Evolutionary conservation across 2,329 filamentous ascomycete species (phyloP).

Genomic region (Pleurostoma richardsiae): DNA sequence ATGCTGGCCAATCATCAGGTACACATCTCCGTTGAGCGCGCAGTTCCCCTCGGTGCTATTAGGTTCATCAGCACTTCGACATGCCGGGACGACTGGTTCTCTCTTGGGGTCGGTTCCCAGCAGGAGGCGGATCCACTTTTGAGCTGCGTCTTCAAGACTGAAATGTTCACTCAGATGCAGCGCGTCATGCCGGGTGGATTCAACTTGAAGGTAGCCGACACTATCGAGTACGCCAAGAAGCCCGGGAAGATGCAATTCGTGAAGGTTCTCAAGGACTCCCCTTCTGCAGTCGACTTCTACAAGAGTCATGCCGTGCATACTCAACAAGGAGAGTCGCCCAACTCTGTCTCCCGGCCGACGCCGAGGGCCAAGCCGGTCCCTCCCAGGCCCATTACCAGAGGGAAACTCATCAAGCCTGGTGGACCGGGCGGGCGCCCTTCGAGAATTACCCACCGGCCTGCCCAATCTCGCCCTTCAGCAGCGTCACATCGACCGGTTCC

Average conservation of each 20-base stretch:
- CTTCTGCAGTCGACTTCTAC: slow-evolving; percentile 74
- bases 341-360: slow-evolving; percentile 76
- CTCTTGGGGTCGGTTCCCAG: slow-evolving; percentile 80
- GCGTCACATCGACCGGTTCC: slow-evolving; percentile 14
- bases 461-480: slow-evolving; percentile 31
- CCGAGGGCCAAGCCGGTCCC: slow-evolving; percentile 83
- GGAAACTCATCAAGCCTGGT: slow-evolving; percentile 86
- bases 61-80: slow-evolving; percentile 80
- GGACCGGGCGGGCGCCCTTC: slow-evolving; percentile 79
- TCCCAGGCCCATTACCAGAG: slow-evolving; percentile 85
- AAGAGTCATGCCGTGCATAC: slow-evolving; percentile 93
- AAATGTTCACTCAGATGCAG: slow-evolving; percentile 90
- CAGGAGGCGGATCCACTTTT: slow-evolving; percentile 92
- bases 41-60: slow-evolving; percentile 79
- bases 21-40: slow-evolving; percentile 74
- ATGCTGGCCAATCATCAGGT: slow-evolving; percentile 75
- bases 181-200: slow-evolving; percentile 74
- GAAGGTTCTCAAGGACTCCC: slow-evolving; percentile 86
- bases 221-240: slow-evolving; percentile 96
- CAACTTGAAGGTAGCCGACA: slow-evolving; percentile 75
- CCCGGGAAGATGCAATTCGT: slow-evolving; percentile 85
- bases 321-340: slow-evolving; percentile 74
- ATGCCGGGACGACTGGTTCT: slow-evolving; percentile 93
- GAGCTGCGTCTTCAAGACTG: slow-evolving; percentile 93
- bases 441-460: slow-evolving; percentile 53